Evolutionary conservation across 1,284 basidiomycete genomes (phyloP).

Genomic region (Ustilago loliicola): DNA sequence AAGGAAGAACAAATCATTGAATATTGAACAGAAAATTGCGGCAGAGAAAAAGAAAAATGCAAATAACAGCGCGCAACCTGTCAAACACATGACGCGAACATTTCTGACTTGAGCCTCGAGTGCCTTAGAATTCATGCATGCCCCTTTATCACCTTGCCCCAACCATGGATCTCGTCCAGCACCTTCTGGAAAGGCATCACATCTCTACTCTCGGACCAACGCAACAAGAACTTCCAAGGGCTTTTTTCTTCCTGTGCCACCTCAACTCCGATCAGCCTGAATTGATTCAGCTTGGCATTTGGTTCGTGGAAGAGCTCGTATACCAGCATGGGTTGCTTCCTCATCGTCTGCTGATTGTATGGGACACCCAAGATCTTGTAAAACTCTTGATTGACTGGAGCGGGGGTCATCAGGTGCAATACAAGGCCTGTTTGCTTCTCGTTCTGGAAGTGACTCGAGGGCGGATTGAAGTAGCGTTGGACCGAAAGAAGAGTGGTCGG

Average conservation of each 20-base stretch:
- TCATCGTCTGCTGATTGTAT: not conserved
- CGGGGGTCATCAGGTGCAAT: conserved; percentile 16
- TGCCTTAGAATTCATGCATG: not conserved
- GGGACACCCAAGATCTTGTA: not conserved
- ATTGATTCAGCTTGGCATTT: too few relatives aligned
- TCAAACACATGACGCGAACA: not conserved
- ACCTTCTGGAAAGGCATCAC: not conserved
- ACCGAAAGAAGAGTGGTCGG: not conserved
- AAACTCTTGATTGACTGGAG: conserved; percentile 6
- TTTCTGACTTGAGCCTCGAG: not conserved
- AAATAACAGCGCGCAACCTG: not conserved
- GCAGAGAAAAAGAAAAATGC: not conserved
- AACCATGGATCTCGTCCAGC: not conserved
- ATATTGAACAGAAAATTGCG: not conserved
- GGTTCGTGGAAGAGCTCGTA: conserved; percentile 3
- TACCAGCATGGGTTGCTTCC: conserved; percentile 12
- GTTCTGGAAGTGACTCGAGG: not conserved
- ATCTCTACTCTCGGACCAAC: conserved; percentile 7
- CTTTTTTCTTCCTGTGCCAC: not conserved
- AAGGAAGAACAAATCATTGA: too few relatives aligned
- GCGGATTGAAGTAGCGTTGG: not conserved
- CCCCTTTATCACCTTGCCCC: not conserved
- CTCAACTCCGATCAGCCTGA: conserved; percentile 6
- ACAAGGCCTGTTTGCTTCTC: not conserved
- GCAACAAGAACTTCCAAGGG: conserved; percentile 10